Base-by-base conservation (phyloP, 306 rosid genomes). In the Quillaja saponaria region DNA sequence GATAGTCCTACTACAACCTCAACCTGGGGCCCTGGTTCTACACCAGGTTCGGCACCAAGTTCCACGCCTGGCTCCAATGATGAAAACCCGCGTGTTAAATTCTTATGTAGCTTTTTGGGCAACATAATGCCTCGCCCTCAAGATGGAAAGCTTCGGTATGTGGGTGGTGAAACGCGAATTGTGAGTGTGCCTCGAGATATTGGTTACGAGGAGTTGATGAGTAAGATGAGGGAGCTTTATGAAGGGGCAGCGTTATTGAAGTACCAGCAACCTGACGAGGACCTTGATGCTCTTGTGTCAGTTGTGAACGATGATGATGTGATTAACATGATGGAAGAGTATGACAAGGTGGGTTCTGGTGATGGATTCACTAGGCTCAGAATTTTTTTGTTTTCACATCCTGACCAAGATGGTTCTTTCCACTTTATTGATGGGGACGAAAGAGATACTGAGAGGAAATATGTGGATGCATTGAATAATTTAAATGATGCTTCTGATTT, bases 241-340 rank as follows among this genome's bases (percentile, higher is more conserved):
- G 97, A 90, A 10, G 86, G 85, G 49, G 90, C 84, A 16, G 81
- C 90, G 7, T 85, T 90, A 47, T 73, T 94, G 63, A 94, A 94
- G 80, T 94, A 94, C 68, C 97, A 94, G 77, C 97, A 94, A 50
- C 99, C 99, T 1, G 97, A 94, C 71, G 97, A 94, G 73, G 99
- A 94, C 69, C 95, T 90, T 61, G 97, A 94, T 58, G 95, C 99
- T 3, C 97, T 94, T 47, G 99, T 94, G 20, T 90, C 99, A 0
- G 96, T 94, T 60, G 97, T 94, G 51, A 94, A 90, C 50, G 95
- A 94, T 34, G 99, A 90, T 78, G 97, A 90, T 77, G 97, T 94
- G 58, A 75, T 74, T 67, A 94, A 94, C 77, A 94, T 94, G 97
- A 90, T 94, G 99, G 99, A 94, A 48, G 99, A 94, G 86, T 90